Evolutionary conservation across 108 stramenopile species (phyloP).

Genomic region (Seminavis robusta): DNA sequence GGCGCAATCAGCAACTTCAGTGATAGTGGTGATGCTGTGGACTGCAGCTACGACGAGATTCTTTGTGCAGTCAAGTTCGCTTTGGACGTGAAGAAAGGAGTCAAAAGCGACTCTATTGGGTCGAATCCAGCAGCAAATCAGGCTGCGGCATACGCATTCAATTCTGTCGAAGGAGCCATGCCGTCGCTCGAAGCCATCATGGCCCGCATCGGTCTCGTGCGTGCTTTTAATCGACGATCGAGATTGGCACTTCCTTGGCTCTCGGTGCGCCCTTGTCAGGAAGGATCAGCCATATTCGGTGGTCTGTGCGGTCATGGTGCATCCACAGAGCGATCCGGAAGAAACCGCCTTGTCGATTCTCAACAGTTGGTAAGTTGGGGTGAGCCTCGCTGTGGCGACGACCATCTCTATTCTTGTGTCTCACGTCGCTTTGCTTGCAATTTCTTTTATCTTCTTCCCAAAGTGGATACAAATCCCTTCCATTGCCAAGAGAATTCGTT

Average conservation of each 20-base stretch:
- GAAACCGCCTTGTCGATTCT: slow-evolving; percentile 6
- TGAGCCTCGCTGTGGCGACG: not conserved
- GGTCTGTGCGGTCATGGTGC: slow-evolving; percentile 76
- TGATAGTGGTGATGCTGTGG: slow-evolving; percentile 42
- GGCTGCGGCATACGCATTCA: slow-evolving; percentile 48
- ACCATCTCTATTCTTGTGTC: slow-evolving; percentile 1
- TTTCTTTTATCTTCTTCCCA: slow-evolving; percentile 3
- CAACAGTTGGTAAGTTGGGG: too few species aligned
- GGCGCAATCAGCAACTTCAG: slow-evolving; percentile 51
- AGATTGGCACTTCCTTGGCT: slow-evolving; percentile 70
- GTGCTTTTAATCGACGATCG: slow-evolving; percentile 76
- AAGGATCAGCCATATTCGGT: slow-evolving; percentile 74
- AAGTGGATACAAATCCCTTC: slow-evolving; percentile 64
- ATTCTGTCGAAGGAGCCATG: slow-evolving; percentile 16
- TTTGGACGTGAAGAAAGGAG: slow-evolving; percentile 10
- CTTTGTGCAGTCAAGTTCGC: slow-evolving; percentile 50
- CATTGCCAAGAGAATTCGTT: slow-evolving; percentile 48
- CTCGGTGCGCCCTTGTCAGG: slow-evolving; percentile 73
- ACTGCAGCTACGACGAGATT: slow-evolving; percentile 41
- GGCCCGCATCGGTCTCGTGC: slow-evolving; percentile 71
- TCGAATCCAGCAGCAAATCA: slow-evolving; percentile 27
- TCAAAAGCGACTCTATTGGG: slow-evolving; percentile 1
- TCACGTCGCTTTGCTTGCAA: not conserved
- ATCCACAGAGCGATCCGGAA: slow-evolving; percentile 69
- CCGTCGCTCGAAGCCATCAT: slow-evolving; percentile 58